phyloP scores from a whole-genome alignment of 352 stramenopile genomes.

The Phytophthora fragariaefolia region DNA sequence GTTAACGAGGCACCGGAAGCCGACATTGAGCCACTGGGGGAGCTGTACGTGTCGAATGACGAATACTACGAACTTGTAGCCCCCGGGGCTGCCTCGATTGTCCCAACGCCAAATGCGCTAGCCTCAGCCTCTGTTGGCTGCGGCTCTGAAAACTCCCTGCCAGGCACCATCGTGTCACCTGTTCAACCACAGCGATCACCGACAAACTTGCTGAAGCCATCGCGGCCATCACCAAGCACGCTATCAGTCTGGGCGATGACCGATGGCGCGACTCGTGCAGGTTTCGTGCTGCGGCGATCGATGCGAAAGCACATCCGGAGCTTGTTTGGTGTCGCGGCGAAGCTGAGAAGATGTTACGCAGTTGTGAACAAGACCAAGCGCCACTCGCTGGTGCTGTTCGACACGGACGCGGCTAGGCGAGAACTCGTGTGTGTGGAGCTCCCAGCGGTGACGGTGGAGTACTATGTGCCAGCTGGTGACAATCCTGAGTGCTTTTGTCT shows the following conservation, averaged over 20 bases:
- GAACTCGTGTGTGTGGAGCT: slow-evolving; percentile 33
- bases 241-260: slow-evolving; percentile 49
- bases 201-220: slow-evolving; percentile 9
- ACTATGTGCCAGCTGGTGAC: slow-evolving; percentile 17
- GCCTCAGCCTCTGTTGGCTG: slow-evolving; percentile 18
- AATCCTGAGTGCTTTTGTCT: slow-evolving; percentile 19
- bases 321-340: slow-evolving; percentile 12
- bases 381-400: slow-evolving; percentile 43
- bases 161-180: slow-evolving; percentile 22
- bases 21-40: slow-evolving; percentile 26
- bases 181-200: slow-evolving; percentile 8
- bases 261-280: slow-evolving; percentile 43
- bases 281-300: slow-evolving; percentile 31
- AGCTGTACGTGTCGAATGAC: slow-evolving; percentile 41
- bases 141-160: slow-evolving; percentile 15
- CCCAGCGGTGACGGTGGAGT: slow-evolving; percentile 41
- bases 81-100: slow-evolving; percentile 29
- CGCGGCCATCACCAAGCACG: background rate
- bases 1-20: slow-evolving; percentile 26
- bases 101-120: slow-evolving; percentile 13
- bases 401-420: slow-evolving; percentile 37
- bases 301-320: slow-evolving; percentile 17
- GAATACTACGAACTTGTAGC: slow-evolving; percentile 62
- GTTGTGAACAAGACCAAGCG: slow-evolving; percentile 41
- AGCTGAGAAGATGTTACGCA: slow-evolving; percentile 33